Evolutionary conservation across 352 stramenopile genomes (phyloP), one percentile per base, ranked within the genome.

Genomic region (Phytopythium helicoides): DNA sequence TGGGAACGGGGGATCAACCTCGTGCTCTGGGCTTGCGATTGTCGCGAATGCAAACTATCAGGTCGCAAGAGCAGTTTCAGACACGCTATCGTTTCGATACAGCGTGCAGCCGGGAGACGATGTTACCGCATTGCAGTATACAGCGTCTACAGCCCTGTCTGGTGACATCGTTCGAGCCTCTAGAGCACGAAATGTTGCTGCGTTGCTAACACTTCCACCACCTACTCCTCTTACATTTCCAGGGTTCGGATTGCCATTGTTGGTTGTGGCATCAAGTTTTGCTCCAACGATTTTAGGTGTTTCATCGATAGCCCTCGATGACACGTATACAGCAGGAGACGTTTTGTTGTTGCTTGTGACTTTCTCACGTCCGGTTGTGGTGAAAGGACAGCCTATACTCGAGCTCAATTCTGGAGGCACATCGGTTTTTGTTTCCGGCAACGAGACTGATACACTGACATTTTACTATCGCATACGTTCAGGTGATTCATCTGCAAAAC

Each of bases 321-420:
- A 67, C 23, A 75, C 53, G 0, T 95, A 95, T 55, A 79, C 70
- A 18, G 65, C 60, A 14, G 81, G 83, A 19, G 81, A 92, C 39
- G 63, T 78, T 0, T 71, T 95, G 22, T 52, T 83, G 21, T 41
- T 94, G 10, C 55, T 75, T 1, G 50, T 92, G 0, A 49, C 60
- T 12, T 92, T 95, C 36, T 76, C 74, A 0, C 46, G 58, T 1
- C 54, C 47, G 0, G 81, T 95, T 1, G 31, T 71, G 12, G 73
- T 92, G 0, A 58, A 75, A 6, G 83, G 81, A 0, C 58, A 48
- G 16, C 76, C 79, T 0, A 53, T 81, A 15, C 56, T 95, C 16
- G 78, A 90, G 37, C 54, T 95, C 10, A 83, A 90, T 48, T 93
- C 80, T 3, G 73, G 73, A 2, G 81, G 79, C 3, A 50, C 78